These are phyloP conservation scores for Pseudogymnoascus verrucosus DNA, from an alignment of 2,329 filamentous ascomycete species.

Conservation along the genomic window DNA sequence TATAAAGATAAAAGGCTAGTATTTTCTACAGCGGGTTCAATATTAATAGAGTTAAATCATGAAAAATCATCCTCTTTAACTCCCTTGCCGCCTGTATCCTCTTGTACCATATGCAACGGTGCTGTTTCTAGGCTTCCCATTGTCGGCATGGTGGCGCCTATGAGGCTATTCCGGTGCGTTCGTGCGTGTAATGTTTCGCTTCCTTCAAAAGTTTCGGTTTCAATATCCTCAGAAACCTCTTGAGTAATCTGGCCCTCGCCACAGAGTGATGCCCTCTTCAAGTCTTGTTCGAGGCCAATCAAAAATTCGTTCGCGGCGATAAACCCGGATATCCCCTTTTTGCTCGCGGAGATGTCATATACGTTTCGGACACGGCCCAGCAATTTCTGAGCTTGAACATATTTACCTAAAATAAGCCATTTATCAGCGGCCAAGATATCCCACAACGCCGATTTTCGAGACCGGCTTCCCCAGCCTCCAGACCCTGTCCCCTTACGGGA, in stretches of 20 bases:
- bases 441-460: constrained; percentile 85
- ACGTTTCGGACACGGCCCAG: constrained; percentile 59
- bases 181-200: constrained; percentile 49
- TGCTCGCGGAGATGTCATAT: constrained; percentile 43
- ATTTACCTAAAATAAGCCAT: constrained; percentile 73
- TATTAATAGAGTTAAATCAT: constrained; percentile 5
- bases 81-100: not conserved
- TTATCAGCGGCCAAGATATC: constrained; percentile 72
- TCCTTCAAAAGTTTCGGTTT: constrained; percentile 37
- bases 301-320: constrained; percentile 44
- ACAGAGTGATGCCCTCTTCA: constrained; percentile 24
- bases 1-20: not conserved
- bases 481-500: constrained; percentile 61
- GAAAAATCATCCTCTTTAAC: constrained; percentile 12
- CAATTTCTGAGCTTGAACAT: constrained; percentile 68
- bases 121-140: constrained; percentile 41
- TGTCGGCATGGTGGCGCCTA: constrained; percentile 35
- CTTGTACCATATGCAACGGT: constrained; percentile 30
- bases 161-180: constrained; percentile 47
- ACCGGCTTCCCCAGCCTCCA: constrained; percentile 61
- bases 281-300: constrained; percentile 38
- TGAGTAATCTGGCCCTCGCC: constrained; percentile 21
- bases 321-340: constrained; percentile 46
- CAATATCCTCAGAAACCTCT: constrained; percentile 26
- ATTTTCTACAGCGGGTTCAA: not conserved